These are phyloP conservation scores for Calonectria pteridis DNA, from an alignment of 2,329 filamentous ascomycete genomes.

Conservation along the genomic window DNA sequence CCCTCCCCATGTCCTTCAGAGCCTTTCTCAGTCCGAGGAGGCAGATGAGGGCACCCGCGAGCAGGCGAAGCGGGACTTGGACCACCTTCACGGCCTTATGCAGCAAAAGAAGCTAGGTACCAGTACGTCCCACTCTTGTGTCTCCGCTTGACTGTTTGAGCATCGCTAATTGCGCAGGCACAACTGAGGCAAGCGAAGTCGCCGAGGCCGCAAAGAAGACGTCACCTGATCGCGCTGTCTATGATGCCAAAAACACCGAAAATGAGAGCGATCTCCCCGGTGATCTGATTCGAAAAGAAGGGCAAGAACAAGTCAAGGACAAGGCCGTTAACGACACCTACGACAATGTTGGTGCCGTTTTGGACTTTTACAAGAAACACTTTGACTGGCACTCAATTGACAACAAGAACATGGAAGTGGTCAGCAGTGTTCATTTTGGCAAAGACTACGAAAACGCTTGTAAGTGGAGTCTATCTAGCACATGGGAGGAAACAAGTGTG, in stretches of 20 bases:
- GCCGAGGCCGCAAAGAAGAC: slow-evolving; percentile 33
- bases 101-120: slow-evolving; percentile 41
- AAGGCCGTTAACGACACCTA: slow-evolving; percentile 61
- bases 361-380: slow-evolving; percentile 62
- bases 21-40: slow-evolving; percentile 52
- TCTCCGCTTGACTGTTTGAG: background rate
- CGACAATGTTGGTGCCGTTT: slow-evolving; percentile 62
- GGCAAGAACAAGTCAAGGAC: slow-evolving; percentile 55
- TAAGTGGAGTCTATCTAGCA: slow-evolving; percentile 42
- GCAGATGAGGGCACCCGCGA: slow-evolving; percentile 54
- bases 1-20: slow-evolving; percentile 54
- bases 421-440: slow-evolving; percentile 67
- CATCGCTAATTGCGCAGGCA: background rate
- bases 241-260: slow-evolving; percentile 55
- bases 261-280: slow-evolving; percentile 57
- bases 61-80: slow-evolving; percentile 54
- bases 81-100: slow-evolving; percentile 50
- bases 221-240: slow-evolving; percentile 56
- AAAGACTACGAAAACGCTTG: slow-evolving; percentile 64
- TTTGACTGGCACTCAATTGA: slow-evolving; percentile 66
- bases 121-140: slow-evolving; percentile 1
- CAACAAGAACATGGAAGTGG: slow-evolving; percentile 61
- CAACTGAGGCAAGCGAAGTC: background rate
- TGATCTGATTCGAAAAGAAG: slow-evolving; percentile 56
- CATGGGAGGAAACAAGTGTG: too few relatives aligned